Evolutionary conservation across 78 protist species (phyloP), one percentile per base, ranked within the genome.

Genomic region (Reticulomyxa filosa): DNA sequence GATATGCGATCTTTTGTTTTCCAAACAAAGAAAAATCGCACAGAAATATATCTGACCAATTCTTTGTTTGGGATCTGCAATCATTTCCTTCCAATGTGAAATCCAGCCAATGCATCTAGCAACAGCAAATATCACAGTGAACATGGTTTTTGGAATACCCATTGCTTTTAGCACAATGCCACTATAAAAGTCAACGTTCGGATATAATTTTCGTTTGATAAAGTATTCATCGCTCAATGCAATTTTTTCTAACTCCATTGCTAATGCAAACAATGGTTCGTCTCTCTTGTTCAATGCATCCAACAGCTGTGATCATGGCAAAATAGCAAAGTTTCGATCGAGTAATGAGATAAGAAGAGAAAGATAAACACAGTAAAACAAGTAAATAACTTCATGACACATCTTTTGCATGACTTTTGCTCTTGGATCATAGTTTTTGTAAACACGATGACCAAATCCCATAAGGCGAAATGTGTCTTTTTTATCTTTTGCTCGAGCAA

Each of bases 131-230:
- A 75, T 38, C n/a, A 59, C 75, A 11, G 80, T 10, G 74, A 62
- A 75, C 38, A 62, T 23, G 55, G 46, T 50, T 20, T 39, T 0
- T 17, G 74, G 80, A n/a, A 74, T n/a, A 17, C 69, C 70, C 38
- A 62, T 0, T 0, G 69, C 69, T 27, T 17, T 42, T 13, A 42
- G 59, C 11, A 69, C 22, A 38, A 75, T 1, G 33, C 77, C 72
- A 0, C 73, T 36, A 50, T 51, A 70, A 8, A 76, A 70, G 38
- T 69, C 75, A 39, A 81, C 82, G 52, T 84, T 84, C 11, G 89
- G 85, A 46, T 73, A 84, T 13, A 84, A 64, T 48, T 74, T 70
- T 36, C 89, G 61, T 42, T 42, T 13, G 13, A 20, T 42, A 17
- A 42, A 42, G 48, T 42, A 42, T 13, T 13, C 29, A 17, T 42